phyloP scores from a whole-genome alignment of 768 basidiomycete genomes.

The Trametes cingulata region DNA sequence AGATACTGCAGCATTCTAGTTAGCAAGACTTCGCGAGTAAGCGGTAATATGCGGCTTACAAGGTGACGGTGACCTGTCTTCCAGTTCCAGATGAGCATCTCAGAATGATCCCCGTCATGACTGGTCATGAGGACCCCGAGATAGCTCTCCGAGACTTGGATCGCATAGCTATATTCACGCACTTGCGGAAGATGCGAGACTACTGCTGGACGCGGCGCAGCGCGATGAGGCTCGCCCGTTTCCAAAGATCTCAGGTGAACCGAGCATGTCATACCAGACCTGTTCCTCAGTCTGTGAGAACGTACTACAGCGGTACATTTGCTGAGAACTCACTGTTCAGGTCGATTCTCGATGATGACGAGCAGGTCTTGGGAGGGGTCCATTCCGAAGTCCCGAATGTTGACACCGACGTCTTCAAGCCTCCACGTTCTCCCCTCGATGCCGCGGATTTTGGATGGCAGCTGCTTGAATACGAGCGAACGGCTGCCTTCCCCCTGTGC shows the following conservation, averaged over 20 bases:
- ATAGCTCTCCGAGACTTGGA: conserved; percentile 58
- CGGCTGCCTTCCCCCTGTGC: conserved; percentile 40
- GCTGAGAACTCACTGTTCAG: conserved; percentile 4
- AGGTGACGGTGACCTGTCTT: conserved; percentile 50
- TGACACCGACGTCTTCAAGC: conserved; percentile 34
- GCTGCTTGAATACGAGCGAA: conserved; percentile 44
- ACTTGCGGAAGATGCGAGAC: conserved; percentile 23
- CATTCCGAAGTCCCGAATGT: conserved; percentile 59
- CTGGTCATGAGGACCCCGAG: conserved; percentile 51
- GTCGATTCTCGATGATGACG: conserved; percentile 44
- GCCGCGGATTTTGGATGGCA: conserved; percentile 51
- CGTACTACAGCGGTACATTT: neutral
- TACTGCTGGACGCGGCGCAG: conserved; percentile 38
- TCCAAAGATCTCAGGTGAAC: conserved; percentile 47
- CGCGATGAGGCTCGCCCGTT: conserved; percentile 48
- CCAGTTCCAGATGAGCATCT: conserved; percentile 69
- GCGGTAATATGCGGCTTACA: conserved; percentile 39
- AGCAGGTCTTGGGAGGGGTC: conserved; percentile 70
- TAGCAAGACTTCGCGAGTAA: neutral
- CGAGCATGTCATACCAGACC: neutral
- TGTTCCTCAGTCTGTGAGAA: neutral
- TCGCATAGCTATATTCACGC: conserved; percentile 36
- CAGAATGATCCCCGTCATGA: conserved; percentile 36
- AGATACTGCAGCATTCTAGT: conserved; percentile 10
- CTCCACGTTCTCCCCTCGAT: conserved; percentile 50